Evolutionary conservation across 106 monocot species (phyloP), one percentile per base, ranked within the genome.

Genomic region (Dioscorea dumetorum): DNA sequence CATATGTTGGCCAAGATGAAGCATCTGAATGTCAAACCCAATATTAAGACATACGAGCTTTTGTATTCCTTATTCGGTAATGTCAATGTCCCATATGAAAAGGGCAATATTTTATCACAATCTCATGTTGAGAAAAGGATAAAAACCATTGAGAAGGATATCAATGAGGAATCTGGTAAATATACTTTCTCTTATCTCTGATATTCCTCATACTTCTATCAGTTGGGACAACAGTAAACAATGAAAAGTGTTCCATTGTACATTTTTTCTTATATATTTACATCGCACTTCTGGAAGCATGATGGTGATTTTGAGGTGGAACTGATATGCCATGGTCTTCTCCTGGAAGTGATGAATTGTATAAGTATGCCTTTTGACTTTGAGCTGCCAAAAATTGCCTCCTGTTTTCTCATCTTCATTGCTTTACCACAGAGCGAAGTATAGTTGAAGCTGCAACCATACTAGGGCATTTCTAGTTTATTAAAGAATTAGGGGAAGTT

Each of bases 131-230:
- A 71, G 31, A 83, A 84, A 83, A 83, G 95, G 60, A 76, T 91
- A 64, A 61, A 69, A 0, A 19, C 62, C 33, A 85, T 95, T 32
- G 91, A 95, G 70, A 79, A 67, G 63, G 83, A 85, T 75, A 95
- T 86, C 91, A 21, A 76, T 95, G 70, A 88, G 79, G 67, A 91
- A 88, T 75, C 69, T 95, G 88, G 95, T 95, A 83, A 22, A 33
- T 48, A 8, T 32, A 34, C 33, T 58, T 33, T 58, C 22, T 21
- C 49, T 48, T 2, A 2, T 60, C n/a, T n/a, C n/a, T n/a, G n/a
- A n/a, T n/a, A n/a, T n/a, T 70, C 20, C 22, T 17, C 24, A 16
- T 52, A 11, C 24, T 18, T 24, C 21, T 64, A 41, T 41, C 6
- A 3, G 41, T 41, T 41, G 41, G 41, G 10, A 41, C 2, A 3